Evolutionary conservation across 1,284 basidiomycete species (phyloP), one percentile per base, ranked within the genome.

Genomic region (Melampsora americana): DNA sequence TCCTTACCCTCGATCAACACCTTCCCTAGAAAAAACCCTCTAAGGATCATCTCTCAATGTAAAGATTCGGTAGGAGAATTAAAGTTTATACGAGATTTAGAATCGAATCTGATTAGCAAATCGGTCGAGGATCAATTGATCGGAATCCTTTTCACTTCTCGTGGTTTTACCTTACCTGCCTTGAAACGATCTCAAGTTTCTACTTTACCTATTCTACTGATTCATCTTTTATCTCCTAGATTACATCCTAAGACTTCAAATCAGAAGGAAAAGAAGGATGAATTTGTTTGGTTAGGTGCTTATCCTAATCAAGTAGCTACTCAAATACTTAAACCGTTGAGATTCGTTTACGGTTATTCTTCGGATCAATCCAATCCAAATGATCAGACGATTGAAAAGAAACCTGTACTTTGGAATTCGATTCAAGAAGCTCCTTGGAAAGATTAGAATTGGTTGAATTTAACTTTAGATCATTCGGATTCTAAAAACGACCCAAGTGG

Each of bases 141-240:
- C 53, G 53, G 53, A 6, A 56, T 56, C 53, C 53, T 56, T 28
- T 56, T 56, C n/a, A 28, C 53, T n/a, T 56, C 53, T 28, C 53
- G 53, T 9, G 53, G 53, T 3, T 56, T 56, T 56, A 56, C 53
- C n/a, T 12, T n/a, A 23, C 53, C 53, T n/a, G 53, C 53, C 2
- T 14, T 56, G 2, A 28, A 23, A 56, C 16, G 53, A 28, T n/a
- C 53, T 56, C 53, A 56, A 28, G n/a, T 20, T 12, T 23, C n/a
- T 56, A 56, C 7, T 28, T 28, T 56, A 28, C 53, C 53, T 11
- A 56, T 56, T 14, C 16, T 56, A 9, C 53, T 56, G 11, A 56
- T 56, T 2, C 53, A 56, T 28, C 53, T 56, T 28, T 56, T 56
- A 28, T 56, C 53, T n/a, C 53, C 53, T 56, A 56, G 53, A n/a